Evolutionary conservation across 768 basidiomycete species (phyloP).

Genomic region (Tulasnella calospora): DNA sequence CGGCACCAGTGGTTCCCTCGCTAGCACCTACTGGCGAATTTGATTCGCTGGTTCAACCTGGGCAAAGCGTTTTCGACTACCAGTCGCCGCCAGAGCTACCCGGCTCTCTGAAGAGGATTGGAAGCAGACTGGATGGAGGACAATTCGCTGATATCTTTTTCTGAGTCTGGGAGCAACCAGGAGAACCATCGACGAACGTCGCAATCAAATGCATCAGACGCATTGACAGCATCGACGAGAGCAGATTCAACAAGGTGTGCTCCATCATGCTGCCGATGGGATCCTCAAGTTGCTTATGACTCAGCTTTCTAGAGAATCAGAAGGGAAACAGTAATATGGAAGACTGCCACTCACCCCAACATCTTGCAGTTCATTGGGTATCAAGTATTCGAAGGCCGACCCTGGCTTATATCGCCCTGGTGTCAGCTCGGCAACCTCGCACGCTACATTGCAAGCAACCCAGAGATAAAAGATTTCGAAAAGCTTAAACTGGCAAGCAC

Average conservation of each 20-base stretch:
- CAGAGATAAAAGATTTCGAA: not conserved
- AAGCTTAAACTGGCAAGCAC: not conserved
- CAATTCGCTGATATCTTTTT: too few species aligned
- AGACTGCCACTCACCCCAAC: not conserved
- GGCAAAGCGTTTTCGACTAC: too few species aligned
- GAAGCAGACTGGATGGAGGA: too few species aligned
- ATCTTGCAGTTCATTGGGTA: not conserved
- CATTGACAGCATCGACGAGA: not conserved
- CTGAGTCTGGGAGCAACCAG: too few species aligned
- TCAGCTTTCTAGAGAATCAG: not conserved
- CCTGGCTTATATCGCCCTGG: not conserved
- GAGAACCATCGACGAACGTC: too few species aligned
- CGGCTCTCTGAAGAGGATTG: too few species aligned
- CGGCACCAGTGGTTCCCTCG: too few species aligned
- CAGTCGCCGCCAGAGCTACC: too few species aligned
- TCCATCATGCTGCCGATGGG: not conserved
- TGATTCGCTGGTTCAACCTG: too few species aligned
- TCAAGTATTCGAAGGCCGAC: not conserved
- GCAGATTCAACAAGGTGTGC: not conserved
- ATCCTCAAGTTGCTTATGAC: not conserved
- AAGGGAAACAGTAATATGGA: not conserved
- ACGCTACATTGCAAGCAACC: not conserved
- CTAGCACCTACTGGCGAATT: too few species aligned
- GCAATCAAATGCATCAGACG: not conserved
- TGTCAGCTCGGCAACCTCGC: not conserved